Evolutionary conservation across 495 filamentous ascomycete genomes (phyloP), one percentile per base, ranked within the genome.

Genomic region (Lasiosphaeriaceae sp.): DNA sequence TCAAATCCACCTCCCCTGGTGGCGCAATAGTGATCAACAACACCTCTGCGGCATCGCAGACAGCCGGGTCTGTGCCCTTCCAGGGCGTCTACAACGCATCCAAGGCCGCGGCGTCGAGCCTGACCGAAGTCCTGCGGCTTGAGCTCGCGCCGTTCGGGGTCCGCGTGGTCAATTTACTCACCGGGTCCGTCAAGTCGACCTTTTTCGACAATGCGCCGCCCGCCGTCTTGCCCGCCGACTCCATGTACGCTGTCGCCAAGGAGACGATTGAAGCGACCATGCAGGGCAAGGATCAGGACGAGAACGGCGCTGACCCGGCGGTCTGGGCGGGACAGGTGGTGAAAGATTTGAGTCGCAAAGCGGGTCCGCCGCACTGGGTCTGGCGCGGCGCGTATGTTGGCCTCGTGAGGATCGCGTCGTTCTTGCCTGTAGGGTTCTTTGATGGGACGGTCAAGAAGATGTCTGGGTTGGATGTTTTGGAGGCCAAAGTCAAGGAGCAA

Each of bases 61-160:
- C 39, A 0, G 48, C 21, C 19, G 52, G 37, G n/a, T 31, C 49
- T 22, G 5, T 62, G 34, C 62, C 65, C 4, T 64, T 64, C 48
- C 35, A 48, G 74, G 72, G 72, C 62, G 74, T 14, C 70, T 76
- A 74, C 56, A 65, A 61, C 50, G 58, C 66, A 22, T 70, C 65
- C 23, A 74, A 75, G 47, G 70, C 71, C 11, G 70, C 71, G 16
- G 41, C 65, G 12, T 41, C 59, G 1, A 62, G 47, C 22, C 41
- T 73, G 2, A 58, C 66, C 2, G 69, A 73, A 35, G 54, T 55
- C 2, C 22, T 65, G 47, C 65, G 70, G 2, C 23, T 74, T 1
- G 70, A 76, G 53, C 66, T 76, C 2, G 48, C 47, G 41, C 62
- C 68, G 5, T 67, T 73, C 43, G 64, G 66, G 21, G 60, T 76